A percentile compares a stretch with the other conserved stretches of the same genome.
Conservation (phyloP, 192 early-diverging fungal genomes). For the Mortierella alpina region DNA sequence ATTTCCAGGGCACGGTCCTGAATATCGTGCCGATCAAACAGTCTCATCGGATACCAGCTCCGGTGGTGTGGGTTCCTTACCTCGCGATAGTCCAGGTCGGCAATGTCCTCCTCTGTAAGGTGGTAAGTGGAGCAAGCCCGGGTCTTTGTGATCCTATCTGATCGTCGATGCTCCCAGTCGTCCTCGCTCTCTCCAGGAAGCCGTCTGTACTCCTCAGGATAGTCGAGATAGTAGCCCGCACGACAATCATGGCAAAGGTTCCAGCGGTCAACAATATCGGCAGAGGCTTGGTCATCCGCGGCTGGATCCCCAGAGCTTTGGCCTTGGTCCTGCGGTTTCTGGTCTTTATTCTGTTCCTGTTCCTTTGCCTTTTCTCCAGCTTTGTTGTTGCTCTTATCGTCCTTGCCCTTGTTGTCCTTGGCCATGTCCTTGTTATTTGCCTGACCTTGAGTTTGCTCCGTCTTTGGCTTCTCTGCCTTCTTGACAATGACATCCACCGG, state of each 20-base stretch:
- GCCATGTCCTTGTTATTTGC: too few species aligned
- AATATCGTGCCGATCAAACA: constrained; percentile 2
- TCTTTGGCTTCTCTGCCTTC: too few species aligned
- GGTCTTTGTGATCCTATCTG: constrained; percentile 20
- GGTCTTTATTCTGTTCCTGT: too few species aligned
- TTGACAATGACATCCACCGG: neutral
- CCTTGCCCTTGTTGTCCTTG: neutral
- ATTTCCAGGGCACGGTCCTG: constrained; percentile 6
- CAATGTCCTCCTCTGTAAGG: constrained; percentile 4
- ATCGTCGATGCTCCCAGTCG: neutral
- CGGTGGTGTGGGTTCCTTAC: constrained; percentile 12
- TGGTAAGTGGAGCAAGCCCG: neutral
- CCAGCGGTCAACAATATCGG: neutral
- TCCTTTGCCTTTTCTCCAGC: too few species aligned
- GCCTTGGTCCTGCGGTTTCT: too few species aligned
- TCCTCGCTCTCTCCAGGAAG: neutral
- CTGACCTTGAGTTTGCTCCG: too few species aligned
- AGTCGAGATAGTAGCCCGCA: constrained; percentile 3
- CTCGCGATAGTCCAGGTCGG: neutral
- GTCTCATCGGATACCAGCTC: constrained; percentile 9
- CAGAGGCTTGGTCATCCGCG: too few species aligned
- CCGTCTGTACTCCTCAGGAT: neutral
- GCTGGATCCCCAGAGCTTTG: too few species aligned
- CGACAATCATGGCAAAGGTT: constrained; percentile 12
- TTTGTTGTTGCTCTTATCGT: neutral